A percentile compares a stretch with the other conserved stretches of the same genome.
These are phyloP conservation scores for Viridothelium virens DNA, from an alignment of 495 filamentous ascomycete genomes.

Conservation along the genomic window DNA sequence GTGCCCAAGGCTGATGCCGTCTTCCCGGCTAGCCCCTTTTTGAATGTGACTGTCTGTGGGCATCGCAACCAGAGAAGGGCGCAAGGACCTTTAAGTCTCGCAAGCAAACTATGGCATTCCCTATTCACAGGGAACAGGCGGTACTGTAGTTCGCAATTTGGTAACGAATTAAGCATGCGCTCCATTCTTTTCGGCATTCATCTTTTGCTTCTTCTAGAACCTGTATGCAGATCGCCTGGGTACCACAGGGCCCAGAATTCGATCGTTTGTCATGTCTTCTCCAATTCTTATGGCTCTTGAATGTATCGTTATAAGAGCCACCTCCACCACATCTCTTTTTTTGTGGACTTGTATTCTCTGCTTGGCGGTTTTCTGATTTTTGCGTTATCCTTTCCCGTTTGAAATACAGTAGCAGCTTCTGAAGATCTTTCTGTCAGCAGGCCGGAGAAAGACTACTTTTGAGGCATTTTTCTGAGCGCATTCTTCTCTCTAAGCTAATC, in stretches of 20 bases:
- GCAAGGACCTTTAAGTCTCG: background rate
- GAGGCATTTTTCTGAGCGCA: background rate
- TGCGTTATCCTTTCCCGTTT: background rate
- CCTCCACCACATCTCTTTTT: background rate
- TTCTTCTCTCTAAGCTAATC: background rate
- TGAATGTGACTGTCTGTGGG: background rate
- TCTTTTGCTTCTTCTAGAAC: background rate
- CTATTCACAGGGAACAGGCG: background rate
- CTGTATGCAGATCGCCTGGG: too few relatives aligned
- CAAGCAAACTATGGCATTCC: background rate
- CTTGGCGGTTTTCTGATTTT: background rate
- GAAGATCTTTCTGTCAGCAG: too few relatives aligned
- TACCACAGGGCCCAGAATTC: too few relatives aligned
- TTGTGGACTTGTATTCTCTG: background rate
- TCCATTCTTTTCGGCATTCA: background rate
- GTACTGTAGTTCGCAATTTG: background rate
- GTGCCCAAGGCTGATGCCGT: background rate
- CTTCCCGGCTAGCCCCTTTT: background rate
- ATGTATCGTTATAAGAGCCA: background rate
- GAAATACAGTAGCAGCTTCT: background rate
- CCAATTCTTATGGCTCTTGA: background rate
- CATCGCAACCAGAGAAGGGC: background rate
- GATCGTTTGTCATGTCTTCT: too few relatives aligned
- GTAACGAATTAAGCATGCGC: background rate
- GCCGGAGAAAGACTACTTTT: too few relatives aligned